phyloP scores from a whole-genome alignment of 2,329 filamentous ascomycete genomes.

The Kalmusia sp. region DNA sequence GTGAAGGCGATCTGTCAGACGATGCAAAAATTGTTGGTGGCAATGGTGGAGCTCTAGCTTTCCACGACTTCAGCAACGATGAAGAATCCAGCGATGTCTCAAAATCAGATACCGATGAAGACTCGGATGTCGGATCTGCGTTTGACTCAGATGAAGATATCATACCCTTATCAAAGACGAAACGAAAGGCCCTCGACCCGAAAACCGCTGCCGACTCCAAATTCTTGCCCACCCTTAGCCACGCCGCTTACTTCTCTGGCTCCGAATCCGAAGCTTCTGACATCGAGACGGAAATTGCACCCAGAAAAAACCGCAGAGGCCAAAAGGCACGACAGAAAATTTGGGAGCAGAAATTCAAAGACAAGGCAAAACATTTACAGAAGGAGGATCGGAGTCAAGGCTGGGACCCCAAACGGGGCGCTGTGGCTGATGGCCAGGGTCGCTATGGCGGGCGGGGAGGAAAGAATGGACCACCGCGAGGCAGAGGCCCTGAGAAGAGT shows the following conservation, averaged over 20 bases:
- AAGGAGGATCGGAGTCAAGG: slow-evolving; percentile 57
- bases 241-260: slow-evolving; percentile 79
- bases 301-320: slow-evolving; percentile 76
- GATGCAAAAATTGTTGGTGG: slow-evolving; percentile 10
- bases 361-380: slow-evolving; percentile 71
- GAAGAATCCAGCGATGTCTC: slow-evolving; percentile 10
- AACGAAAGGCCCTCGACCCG: slow-evolving; percentile 16
- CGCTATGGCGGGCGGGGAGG: slow-evolving; percentile 28
- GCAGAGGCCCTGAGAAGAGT: slow-evolving; percentile 35
- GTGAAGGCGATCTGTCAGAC: slow-evolving; percentile 14
- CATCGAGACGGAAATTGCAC: slow-evolving; percentile 56
- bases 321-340: slow-evolving; percentile 81
- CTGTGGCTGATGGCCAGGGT: too few species aligned
- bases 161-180: slow-evolving; percentile 23
- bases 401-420: slow-evolving; percentile 67
- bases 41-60: slow-evolving; percentile 14
- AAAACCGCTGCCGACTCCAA: slow-evolving; percentile 54
- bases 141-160: slow-evolving; percentile 24
- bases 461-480: slow-evolving; percentile 21
- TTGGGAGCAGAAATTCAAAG: slow-evolving; percentile 81
- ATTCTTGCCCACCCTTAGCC: slow-evolving; percentile 77
- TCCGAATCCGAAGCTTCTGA: slow-evolving; percentile 75
- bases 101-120: slow-evolving; percentile 7
- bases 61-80: slow-evolving; percentile 3
- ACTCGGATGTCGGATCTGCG: slow-evolving; percentile 18